Conservation (phyloP, 768 basidiomycete genomes). For the Kwoniella dejecticola region DNA sequence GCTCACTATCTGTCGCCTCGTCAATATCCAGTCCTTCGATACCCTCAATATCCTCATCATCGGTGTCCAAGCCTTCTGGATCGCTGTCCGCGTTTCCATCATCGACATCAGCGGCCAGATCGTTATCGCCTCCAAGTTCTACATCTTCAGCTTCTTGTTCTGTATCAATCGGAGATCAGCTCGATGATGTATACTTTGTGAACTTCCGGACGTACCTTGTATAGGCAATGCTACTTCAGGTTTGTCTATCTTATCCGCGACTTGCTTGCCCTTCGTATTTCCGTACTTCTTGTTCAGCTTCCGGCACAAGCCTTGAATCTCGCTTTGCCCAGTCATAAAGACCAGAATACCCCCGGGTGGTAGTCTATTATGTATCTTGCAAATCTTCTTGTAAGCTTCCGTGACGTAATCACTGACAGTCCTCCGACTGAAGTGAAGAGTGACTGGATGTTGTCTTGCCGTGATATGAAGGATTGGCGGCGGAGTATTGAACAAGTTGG, state of each 20-base stretch:
- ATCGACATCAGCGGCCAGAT: conserved; percentile 57
- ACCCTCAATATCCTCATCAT: conserved; percentile 64
- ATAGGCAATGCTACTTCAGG: conserved; percentile 8
- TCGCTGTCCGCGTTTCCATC: conserved; percentile 67
- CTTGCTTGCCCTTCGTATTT: conserved; percentile 60
- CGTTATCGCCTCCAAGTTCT: conserved; percentile 61
- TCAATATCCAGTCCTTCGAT: conserved; percentile 56
- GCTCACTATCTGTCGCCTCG: conserved; percentile 33
- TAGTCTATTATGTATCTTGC: conserved; percentile 86
- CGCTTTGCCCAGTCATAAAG: conserved; percentile 94
- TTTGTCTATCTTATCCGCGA: neutral
- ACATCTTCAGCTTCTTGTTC: conserved; percentile 58
- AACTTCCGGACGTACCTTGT: conserved; percentile 12
- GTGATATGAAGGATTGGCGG: conserved; percentile 91
- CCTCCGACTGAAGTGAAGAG: conserved; percentile 84
- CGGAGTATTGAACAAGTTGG: conserved; percentile 71
- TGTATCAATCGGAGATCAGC: conserved; percentile 25
- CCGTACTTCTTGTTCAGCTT: conserved; percentile 79
- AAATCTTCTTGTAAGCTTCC: conserved; percentile 85
- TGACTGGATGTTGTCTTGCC: conserved; percentile 92
- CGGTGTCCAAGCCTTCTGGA: conserved; percentile 65
- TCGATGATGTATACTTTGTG: neutral
- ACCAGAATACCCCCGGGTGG: conserved; percentile 92
- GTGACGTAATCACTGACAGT: conserved; percentile 84
- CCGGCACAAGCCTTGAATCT: conserved; percentile 81